phyloP scores from a whole-genome alignment of 306 rosid genomes.

The Leucaena leucocephala region DNA sequence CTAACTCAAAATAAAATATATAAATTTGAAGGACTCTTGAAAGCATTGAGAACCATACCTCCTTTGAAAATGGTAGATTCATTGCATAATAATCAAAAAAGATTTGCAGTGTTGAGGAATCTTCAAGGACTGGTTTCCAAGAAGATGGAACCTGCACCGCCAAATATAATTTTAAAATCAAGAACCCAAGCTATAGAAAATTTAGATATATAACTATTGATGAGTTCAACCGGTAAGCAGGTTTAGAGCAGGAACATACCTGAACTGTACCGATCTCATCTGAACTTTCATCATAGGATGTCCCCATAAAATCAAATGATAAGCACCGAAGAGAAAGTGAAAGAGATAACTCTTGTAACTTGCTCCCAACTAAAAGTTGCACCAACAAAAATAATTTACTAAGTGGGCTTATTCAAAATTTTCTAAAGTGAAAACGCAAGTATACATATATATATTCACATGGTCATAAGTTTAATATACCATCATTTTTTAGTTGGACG shows the following conservation, averaged over 20 bases:
- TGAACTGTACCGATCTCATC: constrained; percentile 58
- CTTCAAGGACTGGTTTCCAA: constrained; percentile 51
- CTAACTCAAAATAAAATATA: constrained; percentile 7
- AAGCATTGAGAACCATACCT: constrained; percentile 38
- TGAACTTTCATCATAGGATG: constrained; percentile 57
- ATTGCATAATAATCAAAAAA: constrained; percentile 55
- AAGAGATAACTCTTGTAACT: constrained; percentile 52
- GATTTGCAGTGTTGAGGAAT: constrained; percentile 50
- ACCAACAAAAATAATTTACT: constrained; percentile 26
- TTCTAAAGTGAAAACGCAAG: neutral
- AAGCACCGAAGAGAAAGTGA: constrained; percentile 45
- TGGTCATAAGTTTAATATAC: constrained; percentile 33
- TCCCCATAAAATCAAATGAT: constrained; percentile 59
- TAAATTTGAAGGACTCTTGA: neutral
- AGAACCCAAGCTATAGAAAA: constrained; percentile 28
- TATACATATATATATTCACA: neutral
- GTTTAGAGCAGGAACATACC: constrained; percentile 39
- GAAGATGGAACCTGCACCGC: constrained; percentile 43
- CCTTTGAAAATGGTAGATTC: constrained; percentile 49
- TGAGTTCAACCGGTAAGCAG: neutral
- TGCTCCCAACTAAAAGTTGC: constrained; percentile 48
- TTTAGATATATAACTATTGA: constrained; percentile 1
- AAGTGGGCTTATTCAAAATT: neutral
- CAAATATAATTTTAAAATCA: constrained; percentile 23
- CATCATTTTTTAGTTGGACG: constrained; percentile 45